Evolutionary conservation across 2,329 filamentous ascomycete species (phyloP), one percentile per base, ranked within the genome.

Genomic region (Lachnellula occidentalis): DNA sequence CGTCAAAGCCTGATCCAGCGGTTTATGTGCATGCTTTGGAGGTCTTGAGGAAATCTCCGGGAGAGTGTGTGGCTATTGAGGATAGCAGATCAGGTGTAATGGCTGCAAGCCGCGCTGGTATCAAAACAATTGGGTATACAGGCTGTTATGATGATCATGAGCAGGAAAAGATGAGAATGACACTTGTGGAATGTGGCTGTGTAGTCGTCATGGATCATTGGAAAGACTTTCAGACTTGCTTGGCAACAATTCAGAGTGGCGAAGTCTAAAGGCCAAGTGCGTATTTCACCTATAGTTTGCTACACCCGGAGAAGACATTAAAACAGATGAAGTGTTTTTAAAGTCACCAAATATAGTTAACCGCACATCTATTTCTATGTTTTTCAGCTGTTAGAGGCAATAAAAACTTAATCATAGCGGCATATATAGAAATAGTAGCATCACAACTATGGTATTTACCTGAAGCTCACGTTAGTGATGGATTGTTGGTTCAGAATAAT

Each of bases 1-100:
- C 89, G 53, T 88, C 84, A 72, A 96, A 96, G 81, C 91, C 91
- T 15, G 88, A 95, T 73, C 91, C 92, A 17, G 88, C 89, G 62
- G 87, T 96, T 73, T 96, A 96, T 76, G 73, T 90, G 60, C 80
- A 86, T 70, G 88, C 91, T 21, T 81, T 91, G 69, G 74, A 90
- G 73, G 75, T 82, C 68, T 78, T 95, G 50, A 86, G 86, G 58
- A 87, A 87, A 73, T 81, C 79, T 65, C 76, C 89, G 1, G 75
- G 76, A 46, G 86, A 95, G 77, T 85, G 81, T 61, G 78, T 96
- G 34, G 88, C 91, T 22, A 82, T 96, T 56, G 91, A 96, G 78
- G 91, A 96, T 76, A 90, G 85, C 78, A 90, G 88, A 80, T 90
- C 86, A 64, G 91, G 91, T 58, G 88, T 88, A 43, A 81, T 87